A percentile compares a stretch with the other conserved stretches of the same genome.
Evolutionary conservation across 805 yeast genomes (phyloP).

Genomic region (Scheffersomyces lignosus): DNA sequence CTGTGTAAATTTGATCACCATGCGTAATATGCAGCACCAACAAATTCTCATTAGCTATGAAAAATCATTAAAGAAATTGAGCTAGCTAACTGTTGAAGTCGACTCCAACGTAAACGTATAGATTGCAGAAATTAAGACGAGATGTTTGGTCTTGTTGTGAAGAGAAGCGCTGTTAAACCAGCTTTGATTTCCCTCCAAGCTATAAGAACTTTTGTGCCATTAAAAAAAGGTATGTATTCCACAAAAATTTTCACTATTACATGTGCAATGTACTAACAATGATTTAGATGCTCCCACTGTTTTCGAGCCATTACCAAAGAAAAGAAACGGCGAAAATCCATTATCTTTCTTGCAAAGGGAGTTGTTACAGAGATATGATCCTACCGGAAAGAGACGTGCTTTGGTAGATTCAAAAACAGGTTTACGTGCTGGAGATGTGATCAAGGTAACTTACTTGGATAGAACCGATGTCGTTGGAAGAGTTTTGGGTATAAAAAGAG

Average conservation of each 20-base stretch:
- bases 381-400: constrained; percentile 63
- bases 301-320: constrained; percentile 50
- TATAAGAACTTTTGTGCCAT: constrained; percentile 17
- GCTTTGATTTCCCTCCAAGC: constrained; percentile 8
- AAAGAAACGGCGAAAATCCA: constrained; percentile 47
- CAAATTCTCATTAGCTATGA: constrained; percentile 1
- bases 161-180: constrained; percentile 6
- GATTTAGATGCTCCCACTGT: constrained; percentile 25
- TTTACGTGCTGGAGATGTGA: constrained; percentile 78
- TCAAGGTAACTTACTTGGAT: constrained; percentile 69
- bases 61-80: too few species aligned
- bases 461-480: constrained; percentile 76
- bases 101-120: too few species aligned
- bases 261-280: too few species aligned
- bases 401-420: constrained; percentile 49
- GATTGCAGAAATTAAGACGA: too few species aligned
- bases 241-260: too few species aligned
- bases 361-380: constrained; percentile 63
- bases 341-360: constrained; percentile 49
- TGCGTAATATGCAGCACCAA: constrained; percentile 10
- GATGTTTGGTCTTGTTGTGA: constrained; percentile 10
- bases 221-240: constrained; percentile 9
- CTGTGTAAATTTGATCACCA: constrained; percentile 1
- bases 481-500: constrained; percentile 71
- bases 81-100: constrained; percentile 1